Base-by-base conservation (phyloP, 73 alveolate genomes). In the Blepharisma stoltei region DNA sequence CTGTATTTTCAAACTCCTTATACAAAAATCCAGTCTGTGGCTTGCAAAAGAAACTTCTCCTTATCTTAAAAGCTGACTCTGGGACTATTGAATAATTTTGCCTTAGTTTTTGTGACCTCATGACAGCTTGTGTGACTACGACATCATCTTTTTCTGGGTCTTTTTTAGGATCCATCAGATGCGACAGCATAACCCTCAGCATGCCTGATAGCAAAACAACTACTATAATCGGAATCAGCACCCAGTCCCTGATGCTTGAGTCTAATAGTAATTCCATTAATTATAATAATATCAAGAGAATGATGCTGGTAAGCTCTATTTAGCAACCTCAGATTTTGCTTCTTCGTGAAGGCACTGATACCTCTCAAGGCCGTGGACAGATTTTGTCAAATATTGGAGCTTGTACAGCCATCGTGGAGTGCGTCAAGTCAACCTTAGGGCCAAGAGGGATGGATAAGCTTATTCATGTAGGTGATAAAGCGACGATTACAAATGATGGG, bases 401-500 rank as follows among this genome's bases (percentile, higher is more conserved):
- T 47, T 86, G 96, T 75, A 89, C 79, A 67, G 95, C 98, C 55
- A 87, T 92, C 32, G 98, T 91, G 8, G 98, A 93, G 66, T 93
- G 94, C 18, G 88, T 93, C 54, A 87, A 81, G 80, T 89, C 96
- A 47, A 93, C 98, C 20, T 88, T 93, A 18, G 99, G 99, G 14
- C 98, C 98, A n/a, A 55, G 99, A 71, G 99, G 99, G 52, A 96
- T 96, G 99, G 99, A 96, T 85, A 96, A 96, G 78, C 83, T 96
- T 85, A 93, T 96, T 52, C 92, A 93, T 53, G 82, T 68, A 25
- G 96, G 89, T 11, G 78, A 87, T 37, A 80, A 80, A 27, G 96
- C 95, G 44, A 96, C 99, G 66, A 93, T 96, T 69, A 92, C 99
- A 60, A 96, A 96, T 82, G 99, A 96, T 67, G 99, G 99, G 44